A percentile compares a stretch with the other conserved stretches of the same genome.
phyloP scores from a whole-genome alignment of 805 yeast species.

The Yarrowia sp. region DNA sequence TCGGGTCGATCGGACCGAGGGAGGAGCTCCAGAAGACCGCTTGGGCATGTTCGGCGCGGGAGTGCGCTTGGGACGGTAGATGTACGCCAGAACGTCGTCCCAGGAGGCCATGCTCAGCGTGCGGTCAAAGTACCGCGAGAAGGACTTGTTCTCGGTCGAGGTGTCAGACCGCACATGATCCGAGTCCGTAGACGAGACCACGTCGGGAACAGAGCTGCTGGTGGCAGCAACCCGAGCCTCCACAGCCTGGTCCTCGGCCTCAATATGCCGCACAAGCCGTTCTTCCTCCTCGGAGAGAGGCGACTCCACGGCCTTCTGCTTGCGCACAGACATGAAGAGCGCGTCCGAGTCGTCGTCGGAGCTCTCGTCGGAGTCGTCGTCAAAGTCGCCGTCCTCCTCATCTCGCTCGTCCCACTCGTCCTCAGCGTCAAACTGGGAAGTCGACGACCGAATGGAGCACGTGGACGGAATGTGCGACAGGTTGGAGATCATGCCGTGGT shows the following conservation, averaged over 20 bases:
- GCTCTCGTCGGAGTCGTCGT: neutral
- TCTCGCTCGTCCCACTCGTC: slow-evolving; percentile 24
- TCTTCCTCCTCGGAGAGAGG: slow-evolving; percentile 16
- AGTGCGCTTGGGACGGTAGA: slow-evolving; percentile 13
- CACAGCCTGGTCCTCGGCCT: slow-evolving; percentile 13
- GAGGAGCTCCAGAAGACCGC: slow-evolving; percentile 16
- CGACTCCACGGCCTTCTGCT: neutral
- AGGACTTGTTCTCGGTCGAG: slow-evolving; percentile 10
- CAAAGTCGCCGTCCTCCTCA: neutral
- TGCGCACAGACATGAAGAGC: slow-evolving; percentile 10
- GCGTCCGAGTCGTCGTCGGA: slow-evolving; percentile 10
- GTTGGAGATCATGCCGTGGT: slow-evolving; percentile 13
- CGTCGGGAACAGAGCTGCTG: neutral
- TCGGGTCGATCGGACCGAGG: neutral
- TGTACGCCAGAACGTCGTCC: slow-evolving; percentile 25
- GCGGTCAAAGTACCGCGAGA: slow-evolving; percentile 18
- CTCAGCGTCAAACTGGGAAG: slow-evolving; percentile 25
- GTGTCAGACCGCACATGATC: slow-evolving; percentile 16
- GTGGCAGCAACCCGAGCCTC: slow-evolving; percentile 1
- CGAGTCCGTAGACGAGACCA: neutral
- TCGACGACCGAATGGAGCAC: slow-evolving; percentile 5
- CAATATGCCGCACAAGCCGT: slow-evolving; percentile 8
- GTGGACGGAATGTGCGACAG: slow-evolving; percentile 12
- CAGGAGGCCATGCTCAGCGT: slow-evolving; percentile 18
- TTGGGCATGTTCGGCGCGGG: neutral